A percentile compares a stretch with the other conserved stretches of the same genome.
Evolutionary conservation across 176 grass and related monocot genomes (phyloP).

Genomic region (Puya raimondii): DNA sequence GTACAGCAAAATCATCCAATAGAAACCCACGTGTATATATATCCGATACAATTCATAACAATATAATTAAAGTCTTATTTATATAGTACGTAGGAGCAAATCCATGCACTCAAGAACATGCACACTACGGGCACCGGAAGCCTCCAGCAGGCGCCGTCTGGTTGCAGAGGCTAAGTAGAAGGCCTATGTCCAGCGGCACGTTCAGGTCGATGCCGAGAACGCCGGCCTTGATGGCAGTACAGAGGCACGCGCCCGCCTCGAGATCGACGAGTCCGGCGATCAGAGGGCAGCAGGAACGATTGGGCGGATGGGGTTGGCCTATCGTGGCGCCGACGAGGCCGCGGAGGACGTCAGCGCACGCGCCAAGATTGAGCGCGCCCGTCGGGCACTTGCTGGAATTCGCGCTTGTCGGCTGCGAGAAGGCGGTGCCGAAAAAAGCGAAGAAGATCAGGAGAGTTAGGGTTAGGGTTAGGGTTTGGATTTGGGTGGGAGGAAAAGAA

Average conservation of each 20-base stretch:
- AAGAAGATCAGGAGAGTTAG: too few species aligned
- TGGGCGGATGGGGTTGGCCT: slow-evolving; percentile 34
- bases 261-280: slow-evolving; percentile 35
- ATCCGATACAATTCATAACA: too few species aligned
- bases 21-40: too few species aligned
- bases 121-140: too few species aligned
- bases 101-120: too few species aligned
- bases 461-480: too few species aligned
- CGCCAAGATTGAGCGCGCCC: slow-evolving; percentile 36
- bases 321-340: slow-evolving; percentile 41
- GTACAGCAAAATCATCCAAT: too few species aligned
- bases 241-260: slow-evolving; percentile 45
- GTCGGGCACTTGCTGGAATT: slow-evolving; percentile 48
- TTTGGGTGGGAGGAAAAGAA: too few species aligned
- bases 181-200: slow-evolving; percentile 46
- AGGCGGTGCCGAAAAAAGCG: too few species aligned
- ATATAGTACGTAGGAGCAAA: too few species aligned
- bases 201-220: slow-evolving; percentile 45
- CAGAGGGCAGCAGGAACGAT: slow-evolving; percentile 44
- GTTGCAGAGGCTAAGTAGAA: slow-evolving; percentile 55
- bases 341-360: slow-evolving; percentile 48
- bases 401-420: too few species aligned
- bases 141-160: slow-evolving; percentile 22
- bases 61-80: too few species aligned
- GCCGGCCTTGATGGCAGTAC: slow-evolving; percentile 42